phyloP scores from a whole-genome alignment of 2,329 filamentous ascomycete species.

The Fusarium nelsonii region DNA sequence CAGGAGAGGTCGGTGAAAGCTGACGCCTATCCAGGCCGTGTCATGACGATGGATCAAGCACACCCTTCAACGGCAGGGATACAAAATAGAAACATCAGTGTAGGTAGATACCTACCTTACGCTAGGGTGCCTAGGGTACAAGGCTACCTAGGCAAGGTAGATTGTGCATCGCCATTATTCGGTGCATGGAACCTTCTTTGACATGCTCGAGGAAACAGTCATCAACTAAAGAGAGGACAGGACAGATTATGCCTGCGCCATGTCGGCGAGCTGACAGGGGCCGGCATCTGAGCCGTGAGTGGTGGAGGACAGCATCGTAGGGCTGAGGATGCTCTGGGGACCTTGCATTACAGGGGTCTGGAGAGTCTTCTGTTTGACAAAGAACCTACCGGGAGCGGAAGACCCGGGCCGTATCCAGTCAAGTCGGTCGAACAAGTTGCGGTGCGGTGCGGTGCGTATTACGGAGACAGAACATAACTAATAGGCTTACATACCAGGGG shows the following conservation, averaged over 20 bases:
- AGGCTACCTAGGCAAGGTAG: constrained; percentile 12
- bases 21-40: constrained; percentile 38
- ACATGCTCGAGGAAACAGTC: constrained; percentile 27
- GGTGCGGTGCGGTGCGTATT: constrained; percentile 27
- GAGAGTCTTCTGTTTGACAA: constrained; percentile 7
- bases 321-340: constrained; percentile 36
- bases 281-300: constrained; percentile 27
- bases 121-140: constrained; percentile 13
- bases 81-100: constrained; percentile 42
- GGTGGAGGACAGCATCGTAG: constrained; percentile 34
- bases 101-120: neutral
- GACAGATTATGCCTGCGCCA: constrained; percentile 34
- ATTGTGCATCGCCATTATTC: constrained; percentile 26
- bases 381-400: constrained; percentile 27
- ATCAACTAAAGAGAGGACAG: constrained; percentile 4
- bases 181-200: constrained; percentile 35
- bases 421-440: constrained; percentile 6
- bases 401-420: constrained; percentile 33
- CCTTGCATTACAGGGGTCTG: constrained; percentile 33
- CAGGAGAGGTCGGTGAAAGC: constrained; percentile 21
- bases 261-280: constrained; percentile 44
- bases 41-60: constrained; percentile 32
- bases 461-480: neutral
- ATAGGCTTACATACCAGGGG: constrained; percentile 28
- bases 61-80: constrained; percentile 27